Base-by-base conservation (phyloP, 768 basidiomycete species). In the Russula compacta region DNA sequence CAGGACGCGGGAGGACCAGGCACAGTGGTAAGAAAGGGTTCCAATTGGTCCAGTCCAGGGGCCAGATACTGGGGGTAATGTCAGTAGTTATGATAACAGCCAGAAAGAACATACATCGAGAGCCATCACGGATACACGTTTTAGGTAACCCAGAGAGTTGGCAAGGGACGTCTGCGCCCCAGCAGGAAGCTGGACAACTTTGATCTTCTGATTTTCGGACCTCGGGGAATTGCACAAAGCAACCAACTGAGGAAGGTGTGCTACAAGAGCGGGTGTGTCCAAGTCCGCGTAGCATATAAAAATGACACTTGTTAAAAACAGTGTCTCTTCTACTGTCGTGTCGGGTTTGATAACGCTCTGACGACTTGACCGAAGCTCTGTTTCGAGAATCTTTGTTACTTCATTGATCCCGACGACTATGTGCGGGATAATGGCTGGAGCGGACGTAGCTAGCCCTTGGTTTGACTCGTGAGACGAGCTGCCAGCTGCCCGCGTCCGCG, bases 271-370 rank as follows among this genome's bases (percentile, higher is more conserved):
- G 9, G 84, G 78, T 11, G 91, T 88, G 69, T 92, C 82, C 59
- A 92, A 73, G 67, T 93, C 92, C 36, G 81, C 81, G 46, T 79
- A 78, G 70, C 91, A 94, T 39, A 84, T 86, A 61, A 92, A 80
- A 32, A 94, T 75, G 50, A 78, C 64, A 66, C 71, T 60, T 32
- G 55, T 54, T 8, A 59, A 50, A 19, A 10, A 39, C 10, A 55
- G 50, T 1, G 39, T 11, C 9, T 48, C 7, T 10, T 56, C 33
- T 14, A 36, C 14, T 11, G 36, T 35, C 44, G 32, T 35, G 38
- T 32, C 24, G 15, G 61, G 43, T 17, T 52, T 36, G 39, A 49
- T 19, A 21, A 60, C 40, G 43, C 33, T 52, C 32, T 48, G 46
- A 9, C 33, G 52, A 42, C 60, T 42, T 44, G 71, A 58, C 61